phyloP scores from a whole-genome alignment of 1,139 yeast species.

The Pichia sp. region DNA sequence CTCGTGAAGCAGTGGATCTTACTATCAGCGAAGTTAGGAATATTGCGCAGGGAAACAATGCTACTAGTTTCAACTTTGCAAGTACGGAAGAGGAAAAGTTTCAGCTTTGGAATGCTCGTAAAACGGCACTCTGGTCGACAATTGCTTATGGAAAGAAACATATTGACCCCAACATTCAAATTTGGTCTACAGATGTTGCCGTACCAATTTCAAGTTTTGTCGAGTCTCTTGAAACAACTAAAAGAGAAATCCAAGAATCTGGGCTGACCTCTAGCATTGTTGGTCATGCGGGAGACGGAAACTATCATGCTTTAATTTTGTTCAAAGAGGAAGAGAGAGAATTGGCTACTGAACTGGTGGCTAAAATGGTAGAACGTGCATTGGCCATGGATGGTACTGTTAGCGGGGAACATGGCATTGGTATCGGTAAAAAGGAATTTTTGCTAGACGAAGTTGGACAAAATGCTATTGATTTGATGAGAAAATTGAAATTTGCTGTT shows the following conservation, averaged over 20 bases:
- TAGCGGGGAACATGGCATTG: conserved; percentile 89
- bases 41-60: conserved; percentile 42
- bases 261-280: conserved; percentile 52
- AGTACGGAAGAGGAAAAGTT: conserved; percentile 55
- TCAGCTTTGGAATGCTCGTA: conserved; percentile 81
- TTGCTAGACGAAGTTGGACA: conserved; percentile 61
- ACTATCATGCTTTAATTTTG: conserved; percentile 73
- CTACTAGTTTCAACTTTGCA: conserved; percentile 51
- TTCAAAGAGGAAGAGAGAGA: conserved; percentile 43
- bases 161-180: conserved; percentile 56
- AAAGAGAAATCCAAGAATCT: conserved; percentile 47
- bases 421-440: conserved; percentile 68
- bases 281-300: conserved; percentile 89
- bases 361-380: conserved; percentile 67
- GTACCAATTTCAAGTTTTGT: conserved; percentile 73
- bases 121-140: conserved; percentile 83
- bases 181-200: conserved; percentile 88
- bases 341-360: conserved; percentile 48
- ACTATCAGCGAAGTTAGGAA: conserved; percentile 46
- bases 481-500: conserved; percentile 60
- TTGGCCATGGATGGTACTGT: conserved; percentile 67
- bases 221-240: conserved; percentile 50
- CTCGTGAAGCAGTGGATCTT: conserved; percentile 44
- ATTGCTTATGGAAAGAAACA: conserved; percentile 54
- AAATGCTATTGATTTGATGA: conserved; percentile 62